Percentiles rank a stretch among this genome's conserved stretches.
Evolutionary conservation across 108 stramenopile species (phyloP).

Genomic region (Nitzschia inconspicua): DNA sequence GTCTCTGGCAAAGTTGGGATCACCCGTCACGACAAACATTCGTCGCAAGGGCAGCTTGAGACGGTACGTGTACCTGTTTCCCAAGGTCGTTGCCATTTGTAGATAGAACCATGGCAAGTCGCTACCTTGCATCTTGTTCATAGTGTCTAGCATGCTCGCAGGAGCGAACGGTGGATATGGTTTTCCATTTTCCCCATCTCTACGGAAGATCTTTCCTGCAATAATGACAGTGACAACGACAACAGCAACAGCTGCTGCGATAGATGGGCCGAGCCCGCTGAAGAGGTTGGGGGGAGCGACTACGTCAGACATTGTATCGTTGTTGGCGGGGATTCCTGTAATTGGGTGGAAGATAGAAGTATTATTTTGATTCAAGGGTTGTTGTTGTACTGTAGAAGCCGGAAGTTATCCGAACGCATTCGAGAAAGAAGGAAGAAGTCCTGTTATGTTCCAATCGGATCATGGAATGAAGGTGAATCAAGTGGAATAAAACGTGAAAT

Average conservation of each 20-base stretch:
- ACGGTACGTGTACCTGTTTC: neutral
- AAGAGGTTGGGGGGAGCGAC: neutral
- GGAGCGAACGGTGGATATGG: slow-evolving; percentile 19
- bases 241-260: slow-evolving; percentile 1
- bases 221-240: neutral
- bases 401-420: no score
- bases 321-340: no score
- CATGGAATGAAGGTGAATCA: no score
- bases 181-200: neutral
- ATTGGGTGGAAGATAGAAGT: no score
- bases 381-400: no score
- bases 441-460: no score
- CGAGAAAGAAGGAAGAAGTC: no score
- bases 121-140: slow-evolving; percentile 2
- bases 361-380: no score
- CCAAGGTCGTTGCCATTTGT: slow-evolving; percentile 8
- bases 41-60: slow-evolving; percentile 6
- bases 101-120: slow-evolving; percentile 16
- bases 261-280: neutral
- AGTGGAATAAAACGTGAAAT: no score
- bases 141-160: slow-evolving; percentile 12
- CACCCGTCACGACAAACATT: slow-evolving; percentile 6
- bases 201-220: neutral
- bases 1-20: neutral
- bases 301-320: neutral